Conservation (phyloP, 2,329 filamentous ascomycete genomes). For the Phaeosphaeriaceae sp. region DNA sequence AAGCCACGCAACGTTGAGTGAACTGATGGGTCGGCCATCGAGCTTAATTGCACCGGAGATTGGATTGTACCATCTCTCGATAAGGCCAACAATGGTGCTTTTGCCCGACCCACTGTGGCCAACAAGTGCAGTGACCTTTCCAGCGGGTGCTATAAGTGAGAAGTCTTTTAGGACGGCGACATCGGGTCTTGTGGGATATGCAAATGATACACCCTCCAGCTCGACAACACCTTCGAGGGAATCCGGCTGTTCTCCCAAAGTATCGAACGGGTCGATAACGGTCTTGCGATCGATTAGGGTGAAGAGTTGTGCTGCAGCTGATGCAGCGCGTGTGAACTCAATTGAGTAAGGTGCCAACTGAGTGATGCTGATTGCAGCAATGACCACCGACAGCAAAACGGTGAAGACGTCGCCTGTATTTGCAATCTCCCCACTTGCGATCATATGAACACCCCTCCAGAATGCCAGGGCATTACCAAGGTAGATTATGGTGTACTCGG, state of each 20-base stretch:
- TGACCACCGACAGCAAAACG: conserved; percentile 81
- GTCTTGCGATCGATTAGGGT: conserved; percentile 16
- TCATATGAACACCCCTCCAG: conserved; percentile 62
- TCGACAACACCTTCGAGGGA: background rate
- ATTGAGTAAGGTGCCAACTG: conserved; percentile 15
- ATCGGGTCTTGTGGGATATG: conserved; percentile 50
- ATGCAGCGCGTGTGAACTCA: conserved; percentile 20
- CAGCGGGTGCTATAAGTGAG: conserved; percentile 40
- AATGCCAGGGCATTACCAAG: conserved; percentile 70
- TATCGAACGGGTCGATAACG: conserved; percentile 16
- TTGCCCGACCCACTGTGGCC: conserved; percentile 53
- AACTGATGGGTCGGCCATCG: conserved; percentile 15
- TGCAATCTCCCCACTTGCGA: conserved; percentile 17
- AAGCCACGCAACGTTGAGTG: conserved; percentile 25
- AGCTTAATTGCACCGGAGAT: conserved; percentile 17
- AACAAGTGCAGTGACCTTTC: conserved; percentile 51
- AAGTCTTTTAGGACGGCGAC: conserved; percentile 45
- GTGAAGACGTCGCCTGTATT: conserved; percentile 75
- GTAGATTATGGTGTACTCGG: conserved; percentile 71
- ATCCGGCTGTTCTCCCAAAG: conserved; percentile 10
- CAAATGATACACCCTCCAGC: conserved; percentile 39
- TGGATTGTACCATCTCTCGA: conserved; percentile 46
- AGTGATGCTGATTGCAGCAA: conserved; percentile 68
- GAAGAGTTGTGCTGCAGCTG: conserved; percentile 20
- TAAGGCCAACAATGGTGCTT: conserved; percentile 49